A percentile compares a stretch with the other conserved stretches of the same genome.
Conservation (phyloP, 345 rosid genomes). For the Moricandia arvensis region DNA sequence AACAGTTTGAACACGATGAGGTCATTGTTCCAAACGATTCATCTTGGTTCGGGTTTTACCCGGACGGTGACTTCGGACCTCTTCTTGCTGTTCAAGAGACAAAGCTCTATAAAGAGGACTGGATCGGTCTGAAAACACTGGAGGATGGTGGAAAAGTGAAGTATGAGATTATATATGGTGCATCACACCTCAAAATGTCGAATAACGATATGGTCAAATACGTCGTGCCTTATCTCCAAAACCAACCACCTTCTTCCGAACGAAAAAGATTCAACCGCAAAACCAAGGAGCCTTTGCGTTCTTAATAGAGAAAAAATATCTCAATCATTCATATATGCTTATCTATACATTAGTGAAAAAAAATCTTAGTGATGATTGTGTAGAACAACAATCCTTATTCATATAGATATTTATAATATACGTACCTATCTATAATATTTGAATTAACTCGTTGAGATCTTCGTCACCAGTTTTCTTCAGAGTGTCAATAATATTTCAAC, state of each 20-base stretch:
- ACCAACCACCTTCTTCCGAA: conserved; percentile 26
- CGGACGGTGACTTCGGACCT: conserved; percentile 64
- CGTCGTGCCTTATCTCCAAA: conserved; percentile 27
- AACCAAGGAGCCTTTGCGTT: background rate
- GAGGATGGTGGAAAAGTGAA: background rate
- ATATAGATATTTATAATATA: background rate
- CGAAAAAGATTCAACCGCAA: conserved; percentile 28
- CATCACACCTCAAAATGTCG: background rate
- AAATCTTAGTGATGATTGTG: background rate
- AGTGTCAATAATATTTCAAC: too few species aligned
- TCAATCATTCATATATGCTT: background rate
- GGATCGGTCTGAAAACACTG: background rate
- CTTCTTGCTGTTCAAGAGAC: conserved; percentile 53
- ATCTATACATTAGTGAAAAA: background rate
- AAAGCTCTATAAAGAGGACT: background rate
- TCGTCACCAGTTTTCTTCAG: background rate
- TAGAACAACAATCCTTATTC: conserved; percentile 16
- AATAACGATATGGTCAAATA: background rate
- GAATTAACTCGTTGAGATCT: too few species aligned
- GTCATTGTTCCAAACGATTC: conserved; percentile 85
- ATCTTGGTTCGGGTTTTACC: conserved; percentile 84
- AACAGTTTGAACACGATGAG: conserved; percentile 66
- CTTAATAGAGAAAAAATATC: background rate
- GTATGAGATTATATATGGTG: background rate
- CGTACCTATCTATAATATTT: too few species aligned